phyloP scores from a whole-genome alignment of 169 alveolate species.

The Eimeria brunetti region DNA sequence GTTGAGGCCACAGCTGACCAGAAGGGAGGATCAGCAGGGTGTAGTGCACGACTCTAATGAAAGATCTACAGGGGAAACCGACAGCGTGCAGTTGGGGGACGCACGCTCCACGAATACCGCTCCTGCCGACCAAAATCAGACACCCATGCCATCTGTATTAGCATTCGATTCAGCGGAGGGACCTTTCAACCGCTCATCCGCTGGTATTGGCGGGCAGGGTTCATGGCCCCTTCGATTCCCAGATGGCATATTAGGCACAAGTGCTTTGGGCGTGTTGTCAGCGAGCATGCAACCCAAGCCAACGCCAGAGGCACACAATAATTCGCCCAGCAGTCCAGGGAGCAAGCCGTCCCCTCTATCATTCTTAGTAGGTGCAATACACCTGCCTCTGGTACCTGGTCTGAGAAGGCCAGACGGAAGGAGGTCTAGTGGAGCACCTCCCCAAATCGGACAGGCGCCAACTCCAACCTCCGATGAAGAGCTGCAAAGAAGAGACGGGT shows the following conservation, averaged over 20 bases:
- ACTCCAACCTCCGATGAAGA: constrained; percentile 7
- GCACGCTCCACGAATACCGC: not conserved
- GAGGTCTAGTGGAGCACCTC: not conserved
- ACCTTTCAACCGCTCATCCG: not conserved
- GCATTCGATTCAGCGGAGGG: not conserved
- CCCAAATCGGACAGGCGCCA: not conserved
- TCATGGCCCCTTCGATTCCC: not conserved
- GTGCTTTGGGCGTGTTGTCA: not conserved
- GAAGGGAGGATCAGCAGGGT: not conserved
- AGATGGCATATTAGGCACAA: constrained; percentile 4
- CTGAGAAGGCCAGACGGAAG: not conserved
- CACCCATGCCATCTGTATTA: not conserved
- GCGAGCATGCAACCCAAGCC: not conserved
- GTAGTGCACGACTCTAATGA: not conserved
- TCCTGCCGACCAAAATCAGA: not conserved
- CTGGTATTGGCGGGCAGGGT: not conserved
- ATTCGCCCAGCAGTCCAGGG: not conserved
- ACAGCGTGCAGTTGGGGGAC: not conserved
- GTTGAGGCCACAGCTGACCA: constrained; percentile 1
- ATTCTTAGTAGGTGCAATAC: constrained; percentile 27
- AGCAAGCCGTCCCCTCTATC: not conserved
- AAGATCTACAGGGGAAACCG: not conserved
- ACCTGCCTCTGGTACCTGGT: constrained; percentile 8
- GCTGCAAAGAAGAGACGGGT: constrained; percentile 20
- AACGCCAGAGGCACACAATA: not conserved